phyloP scores from a whole-genome alignment of 1,284 basidiomycete genomes.

The Boletus semigastroideus region DNA sequence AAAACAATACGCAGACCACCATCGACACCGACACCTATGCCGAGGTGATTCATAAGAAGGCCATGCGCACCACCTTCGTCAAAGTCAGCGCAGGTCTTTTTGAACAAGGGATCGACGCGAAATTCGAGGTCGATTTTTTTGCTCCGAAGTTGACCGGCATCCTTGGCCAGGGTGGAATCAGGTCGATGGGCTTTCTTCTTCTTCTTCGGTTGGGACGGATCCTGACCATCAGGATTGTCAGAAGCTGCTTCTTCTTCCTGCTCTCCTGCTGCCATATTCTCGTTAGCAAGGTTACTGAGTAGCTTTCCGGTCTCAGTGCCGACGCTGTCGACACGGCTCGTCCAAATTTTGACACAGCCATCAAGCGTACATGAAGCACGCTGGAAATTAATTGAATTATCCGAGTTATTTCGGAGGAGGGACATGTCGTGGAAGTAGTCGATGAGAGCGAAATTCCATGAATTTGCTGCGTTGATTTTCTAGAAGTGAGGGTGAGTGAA shows the following conservation, averaged over 20 bases:
- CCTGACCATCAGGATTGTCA: conserved; percentile 61
- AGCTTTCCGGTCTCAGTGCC: conserved; percentile 97
- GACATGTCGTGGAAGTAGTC: conserved; percentile 99
- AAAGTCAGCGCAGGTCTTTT: conserved; percentile 97
- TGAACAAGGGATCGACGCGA: conserved; percentile 94
- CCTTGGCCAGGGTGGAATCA: conserved; percentile 85
- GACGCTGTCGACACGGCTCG: conserved; percentile 94
- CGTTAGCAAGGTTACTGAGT: conserved; percentile 84
- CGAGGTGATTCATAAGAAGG: conserved; percentile 89
- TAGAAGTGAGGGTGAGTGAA: conserved; percentile 35
- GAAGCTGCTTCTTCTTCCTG: conserved; percentile 62
- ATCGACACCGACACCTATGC: conserved; percentile 74
- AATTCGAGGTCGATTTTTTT: conserved; percentile 97
- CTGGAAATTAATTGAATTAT: conserved; percentile 98
- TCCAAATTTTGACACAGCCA: conserved; percentile 99
- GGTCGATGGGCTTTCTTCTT: conserved; percentile 63
- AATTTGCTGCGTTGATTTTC: conserved; percentile 99
- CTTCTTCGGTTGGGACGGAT: conserved; percentile 56
- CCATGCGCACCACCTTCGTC: conserved; percentile 98
- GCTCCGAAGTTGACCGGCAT: conserved; percentile 76
- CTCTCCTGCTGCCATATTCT: conserved; percentile 54
- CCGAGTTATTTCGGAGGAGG: conserved; percentile 85
- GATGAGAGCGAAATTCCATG: conserved; percentile 97
- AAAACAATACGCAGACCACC: conserved; percentile 90
- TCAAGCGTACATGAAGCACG: conserved; percentile 97